Evolutionary conservation across 1,284 basidiomycete genomes (phyloP), one percentile per base, ranked within the genome.

Genomic region (Papiliotrema flavescens): DNA sequence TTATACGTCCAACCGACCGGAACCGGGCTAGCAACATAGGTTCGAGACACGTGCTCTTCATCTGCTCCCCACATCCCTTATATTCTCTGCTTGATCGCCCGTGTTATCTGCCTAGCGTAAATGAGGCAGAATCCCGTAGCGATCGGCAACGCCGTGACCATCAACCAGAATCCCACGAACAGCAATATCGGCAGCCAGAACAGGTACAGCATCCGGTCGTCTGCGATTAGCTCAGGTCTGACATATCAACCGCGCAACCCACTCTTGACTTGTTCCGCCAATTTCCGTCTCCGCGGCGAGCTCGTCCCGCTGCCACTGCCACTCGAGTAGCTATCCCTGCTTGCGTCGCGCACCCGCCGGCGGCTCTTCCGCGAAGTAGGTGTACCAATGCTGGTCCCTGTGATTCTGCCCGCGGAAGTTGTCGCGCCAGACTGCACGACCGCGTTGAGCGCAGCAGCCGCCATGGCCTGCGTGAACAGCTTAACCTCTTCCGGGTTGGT

Each of bases 151-250:
- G 71, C 71, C 7, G 71, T 67, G 47, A 75, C 69, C 4, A 71
- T 49, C n/a, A 73, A 55, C 73, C 73, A 75, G 49, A 75, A 75
- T 17, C 71, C 71, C 14, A 75, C 69, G 48, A 75, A 75, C 13
- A 72, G 64, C 32, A 96, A 80, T 61, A 94, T 89, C 2, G 93
- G 93, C 63, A 96, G 82, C 93, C 93, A 97, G 81, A 97, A 96
- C 54, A 90, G 77, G 49, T 93, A 76, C 47, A 97, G 83, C 93
- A 97, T 96, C 46, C 85, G 85, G 74, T 97, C 92, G 75, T 89
- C 91, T 90, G 66, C 23, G n/a, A 14, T 36, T 9, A 20, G 79
- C 28, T 32, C 28, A 11, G 11, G 6, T 32, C 28, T 32, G 5
- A 11, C 5, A 5, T 6, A 32, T 32, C 28, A 11, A 32, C 28